Percentiles rank a stretch among this genome's conserved stretches.
Conservation (phyloP, 805 yeast genomes). For the Candida germanica region DNA sequence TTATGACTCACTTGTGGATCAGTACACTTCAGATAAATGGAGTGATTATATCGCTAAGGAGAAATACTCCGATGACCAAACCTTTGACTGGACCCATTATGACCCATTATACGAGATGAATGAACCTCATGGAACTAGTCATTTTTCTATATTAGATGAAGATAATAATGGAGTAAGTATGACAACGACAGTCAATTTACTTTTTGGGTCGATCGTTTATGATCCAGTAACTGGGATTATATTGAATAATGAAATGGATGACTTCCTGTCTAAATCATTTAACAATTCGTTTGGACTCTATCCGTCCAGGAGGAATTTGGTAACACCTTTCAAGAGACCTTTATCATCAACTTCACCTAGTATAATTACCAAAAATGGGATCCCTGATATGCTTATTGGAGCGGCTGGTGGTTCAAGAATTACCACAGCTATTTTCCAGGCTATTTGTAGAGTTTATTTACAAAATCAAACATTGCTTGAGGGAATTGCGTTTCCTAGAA, state of each 20-base stretch:
- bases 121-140: slow-evolving; percentile 91
- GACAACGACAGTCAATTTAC: slow-evolving; percentile 84
- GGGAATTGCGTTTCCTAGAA: slow-evolving; percentile 72
- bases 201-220: slow-evolving; percentile 80
- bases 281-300: slow-evolving; percentile 75
- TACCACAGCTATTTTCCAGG: slow-evolving; percentile 78
- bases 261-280: slow-evolving; percentile 70
- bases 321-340: slow-evolving; percentile 77
- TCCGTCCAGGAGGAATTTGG: slow-evolving; percentile 78
- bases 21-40: slow-evolving; percentile 57
- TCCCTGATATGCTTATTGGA: slow-evolving; percentile 70
- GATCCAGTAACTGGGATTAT: slow-evolving; percentile 81
- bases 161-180: slow-evolving; percentile 76
- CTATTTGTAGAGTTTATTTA: slow-evolving; percentile 63
- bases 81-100: slow-evolving; percentile 70
- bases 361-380: slow-evolving; percentile 45
- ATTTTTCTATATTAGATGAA: slow-evolving; percentile 74
- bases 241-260: slow-evolving; percentile 92
- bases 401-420: slow-evolving; percentile 95
- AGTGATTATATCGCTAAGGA: slow-evolving; percentile 41
- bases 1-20: slow-evolving; percentile 25
- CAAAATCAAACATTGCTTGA: slow-evolving; percentile 59
- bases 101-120: slow-evolving; percentile 73
- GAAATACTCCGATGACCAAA: slow-evolving; percentile 52
- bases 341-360: slow-evolving; percentile 81